Percentiles rank a stretch among this genome's conserved stretches.
phyloP scores from a whole-genome alignment of 78 protist genomes.

The Polysphondylium violaceum region DNA sequence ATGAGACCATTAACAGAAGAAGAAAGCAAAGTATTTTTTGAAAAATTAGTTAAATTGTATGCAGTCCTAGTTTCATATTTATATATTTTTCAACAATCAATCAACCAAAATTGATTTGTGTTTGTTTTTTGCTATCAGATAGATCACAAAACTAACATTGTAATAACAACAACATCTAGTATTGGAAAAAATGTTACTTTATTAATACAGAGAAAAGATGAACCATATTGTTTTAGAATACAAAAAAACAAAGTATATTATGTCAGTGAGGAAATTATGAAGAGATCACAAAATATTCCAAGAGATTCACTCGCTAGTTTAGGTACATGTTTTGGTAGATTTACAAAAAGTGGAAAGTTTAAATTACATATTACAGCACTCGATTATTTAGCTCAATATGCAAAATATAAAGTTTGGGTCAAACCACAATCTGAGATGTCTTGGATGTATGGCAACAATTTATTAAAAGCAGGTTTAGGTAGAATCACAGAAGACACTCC shows the following conservation, averaged over 20 bases:
- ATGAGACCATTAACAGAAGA: constrained; percentile 99
- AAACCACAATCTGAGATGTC: constrained; percentile 97
- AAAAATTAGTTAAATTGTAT: constrained; percentile 96
- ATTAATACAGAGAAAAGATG: constrained; percentile 97
- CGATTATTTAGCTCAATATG: constrained; percentile 96
- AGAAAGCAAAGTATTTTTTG: constrained; percentile 97
- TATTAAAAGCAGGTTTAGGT: constrained; percentile 98
- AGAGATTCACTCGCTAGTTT: constrained; percentile 89
- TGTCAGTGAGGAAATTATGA: constrained; percentile 67
- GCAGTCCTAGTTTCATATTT: not conserved
- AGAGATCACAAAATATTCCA: constrained; percentile 74
- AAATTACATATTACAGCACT: constrained; percentile 97
- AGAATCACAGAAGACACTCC: constrained; percentile 99
- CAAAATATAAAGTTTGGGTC: constrained; percentile 98
- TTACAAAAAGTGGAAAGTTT: constrained; percentile 96
- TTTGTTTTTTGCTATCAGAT: not conserved
- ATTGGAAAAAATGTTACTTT: constrained; percentile 96
- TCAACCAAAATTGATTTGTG: not conserved
- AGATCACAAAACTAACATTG: not conserved
- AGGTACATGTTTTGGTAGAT: constrained; percentile 98
- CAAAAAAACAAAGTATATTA: constrained; percentile 98
- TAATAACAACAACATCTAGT: constrained; percentile 56
- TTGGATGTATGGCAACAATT: constrained; percentile 98
- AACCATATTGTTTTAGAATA: constrained; percentile 96
- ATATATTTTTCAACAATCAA: not conserved